Conservation (phyloP, 2,329 filamentous ascomycete genomes). For the Beauveria sp. region DNA sequence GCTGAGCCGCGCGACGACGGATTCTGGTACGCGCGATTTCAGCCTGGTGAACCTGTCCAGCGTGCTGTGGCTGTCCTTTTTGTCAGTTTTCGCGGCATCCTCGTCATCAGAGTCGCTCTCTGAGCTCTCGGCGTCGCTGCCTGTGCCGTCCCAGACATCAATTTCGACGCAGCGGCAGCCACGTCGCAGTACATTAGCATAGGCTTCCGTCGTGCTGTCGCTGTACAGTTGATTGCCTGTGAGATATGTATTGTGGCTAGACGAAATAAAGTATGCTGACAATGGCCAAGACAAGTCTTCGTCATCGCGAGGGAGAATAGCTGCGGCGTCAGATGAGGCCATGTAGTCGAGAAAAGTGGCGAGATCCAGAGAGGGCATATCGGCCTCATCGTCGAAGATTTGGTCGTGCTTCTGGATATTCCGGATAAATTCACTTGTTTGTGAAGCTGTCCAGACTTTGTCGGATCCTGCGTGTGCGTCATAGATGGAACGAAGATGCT, state of each 20-base stretch:
- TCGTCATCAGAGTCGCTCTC: constrained; percentile 34
- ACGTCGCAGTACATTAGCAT: constrained; percentile 73
- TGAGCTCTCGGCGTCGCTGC: constrained; percentile 60
- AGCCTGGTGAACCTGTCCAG: constrained; percentile 59
- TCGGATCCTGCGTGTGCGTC: constrained; percentile 26
- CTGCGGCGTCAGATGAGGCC: constrained; percentile 40
- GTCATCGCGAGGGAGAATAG: constrained; percentile 31
- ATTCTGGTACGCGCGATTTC: constrained; percentile 45
- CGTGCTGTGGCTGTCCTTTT: constrained; percentile 54
- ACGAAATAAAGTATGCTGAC: constrained; percentile 88
- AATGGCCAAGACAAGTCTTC: constrained; percentile 65
- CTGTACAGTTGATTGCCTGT: constrained; percentile 83
- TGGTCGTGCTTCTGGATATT: constrained; percentile 27
- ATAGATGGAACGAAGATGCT: constrained; percentile 35
- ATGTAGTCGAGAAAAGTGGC: constrained; percentile 48
- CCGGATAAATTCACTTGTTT: constrained; percentile 33
- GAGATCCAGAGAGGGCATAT: constrained; percentile 38
- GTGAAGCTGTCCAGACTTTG: constrained; percentile 32
- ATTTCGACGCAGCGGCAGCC: constrained; percentile 91
- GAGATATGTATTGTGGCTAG: constrained; percentile 92
- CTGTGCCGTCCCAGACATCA: constrained; percentile 88
- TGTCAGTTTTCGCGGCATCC: constrained; percentile 41
- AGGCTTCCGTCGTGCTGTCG: constrained; percentile 78
- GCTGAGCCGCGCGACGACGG: constrained; percentile 37
- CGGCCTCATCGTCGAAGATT: constrained; percentile 16